Conservation (phyloP, 169 alveolate genomes). For the Eimeria maxima region DNA sequence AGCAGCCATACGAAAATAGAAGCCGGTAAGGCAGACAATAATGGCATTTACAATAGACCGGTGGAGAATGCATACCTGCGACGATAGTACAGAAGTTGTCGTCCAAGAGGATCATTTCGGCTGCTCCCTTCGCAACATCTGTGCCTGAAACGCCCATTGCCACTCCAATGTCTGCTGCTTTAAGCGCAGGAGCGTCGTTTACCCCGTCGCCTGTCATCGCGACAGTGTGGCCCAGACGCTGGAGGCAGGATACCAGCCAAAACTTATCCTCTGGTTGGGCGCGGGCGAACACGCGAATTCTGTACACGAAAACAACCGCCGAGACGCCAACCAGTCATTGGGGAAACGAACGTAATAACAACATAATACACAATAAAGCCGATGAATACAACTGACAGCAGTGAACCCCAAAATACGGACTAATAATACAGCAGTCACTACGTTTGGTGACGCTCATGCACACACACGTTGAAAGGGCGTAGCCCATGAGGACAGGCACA, state of each 20-base stretch:
- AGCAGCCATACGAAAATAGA: neutral
- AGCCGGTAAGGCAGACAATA: neutral
- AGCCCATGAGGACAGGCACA: neutral
- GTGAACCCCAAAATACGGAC: no score
- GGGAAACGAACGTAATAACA: neutral
- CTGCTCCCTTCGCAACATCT: constrained; percentile 99
- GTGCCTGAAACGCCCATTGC: constrained; percentile 99
- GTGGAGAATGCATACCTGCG: neutral
- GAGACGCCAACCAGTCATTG: neutral
- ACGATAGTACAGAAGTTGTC: constrained; percentile 97
- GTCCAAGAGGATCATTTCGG: constrained; percentile 99
- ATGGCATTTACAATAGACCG: neutral
- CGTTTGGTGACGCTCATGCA: neutral
- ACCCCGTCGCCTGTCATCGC: constrained; percentile 98
- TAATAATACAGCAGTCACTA: no score
- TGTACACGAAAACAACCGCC: neutral
- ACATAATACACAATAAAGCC: no score
- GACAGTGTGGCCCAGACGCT: constrained; percentile 93
- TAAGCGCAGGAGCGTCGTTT: constrained; percentile 97
- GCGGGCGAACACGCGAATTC: constrained; percentile 90
- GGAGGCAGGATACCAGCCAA: constrained; percentile 93
- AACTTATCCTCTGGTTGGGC: constrained; percentile 96
- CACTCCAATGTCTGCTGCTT: constrained; percentile 98
- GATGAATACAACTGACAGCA: no score
- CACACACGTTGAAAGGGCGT: neutral